Percentiles rank a stretch among this genome's conserved stretches.
Evolutionary conservation across 2,329 filamentous ascomycete species (phyloP).

Genomic region (Esteya vermicola): DNA sequence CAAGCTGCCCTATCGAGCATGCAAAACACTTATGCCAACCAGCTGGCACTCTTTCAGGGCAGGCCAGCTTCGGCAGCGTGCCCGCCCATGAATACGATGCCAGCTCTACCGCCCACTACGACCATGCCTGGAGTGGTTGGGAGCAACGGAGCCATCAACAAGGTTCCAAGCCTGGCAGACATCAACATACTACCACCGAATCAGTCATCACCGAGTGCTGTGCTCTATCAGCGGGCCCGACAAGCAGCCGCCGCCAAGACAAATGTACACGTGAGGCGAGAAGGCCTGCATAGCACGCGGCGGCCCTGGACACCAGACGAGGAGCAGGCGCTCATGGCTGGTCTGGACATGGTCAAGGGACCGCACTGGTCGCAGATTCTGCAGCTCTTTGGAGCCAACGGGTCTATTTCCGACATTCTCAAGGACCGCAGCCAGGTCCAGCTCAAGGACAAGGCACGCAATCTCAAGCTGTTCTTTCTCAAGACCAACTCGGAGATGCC

Average conservation of each 20-base stretch:
- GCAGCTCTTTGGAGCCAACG: constrained; percentile 65
- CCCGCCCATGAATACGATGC: constrained; percentile 6
- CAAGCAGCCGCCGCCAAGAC: constrained; percentile 44
- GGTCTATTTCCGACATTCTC: constrained; percentile 66
- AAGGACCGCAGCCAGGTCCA: constrained; percentile 87
- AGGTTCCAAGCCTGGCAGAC: no score
- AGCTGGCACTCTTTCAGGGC: constrained; percentile 8
- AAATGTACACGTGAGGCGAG: constrained; percentile 37
- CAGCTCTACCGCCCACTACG: constrained; percentile 6
- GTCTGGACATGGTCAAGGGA: constrained; percentile 75
- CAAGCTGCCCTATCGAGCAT: constrained; percentile 8
- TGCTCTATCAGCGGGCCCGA: constrained; percentile 43
- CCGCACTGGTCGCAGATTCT: constrained; percentile 91
- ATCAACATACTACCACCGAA: constrained; percentile 34
- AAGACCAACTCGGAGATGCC: constrained; percentile 88
- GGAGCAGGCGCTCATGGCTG: constrained; percentile 79
- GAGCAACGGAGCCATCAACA: constrained; percentile 13
- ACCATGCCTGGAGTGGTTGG: no score
- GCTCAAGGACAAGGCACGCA: constrained; percentile 82
- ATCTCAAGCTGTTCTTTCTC: constrained; percentile 80
- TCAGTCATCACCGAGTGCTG: constrained; percentile 38
- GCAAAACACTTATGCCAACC: constrained; percentile 8
- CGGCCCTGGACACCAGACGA: constrained; percentile 82
- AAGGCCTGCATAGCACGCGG: constrained; percentile 47
- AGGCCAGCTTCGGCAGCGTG: constrained; percentile 4